These are phyloP conservation scores for Collybia nuda DNA, from an alignment of 768 basidiomycete genomes.

Conservation along the genomic window DNA sequence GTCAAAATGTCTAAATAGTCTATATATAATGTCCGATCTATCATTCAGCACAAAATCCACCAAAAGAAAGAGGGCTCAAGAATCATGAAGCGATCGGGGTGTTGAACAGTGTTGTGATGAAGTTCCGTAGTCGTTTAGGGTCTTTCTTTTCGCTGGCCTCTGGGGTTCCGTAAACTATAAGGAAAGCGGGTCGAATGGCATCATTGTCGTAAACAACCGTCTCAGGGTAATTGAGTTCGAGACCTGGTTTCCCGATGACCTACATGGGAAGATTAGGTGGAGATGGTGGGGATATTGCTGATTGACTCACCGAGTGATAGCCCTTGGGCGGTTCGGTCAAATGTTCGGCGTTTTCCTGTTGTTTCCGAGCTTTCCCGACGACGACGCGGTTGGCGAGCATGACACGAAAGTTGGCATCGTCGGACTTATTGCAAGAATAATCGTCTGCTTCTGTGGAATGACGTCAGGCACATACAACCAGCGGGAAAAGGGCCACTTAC, in stretches of 20 bases:
- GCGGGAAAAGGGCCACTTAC: conserved; percentile 30
- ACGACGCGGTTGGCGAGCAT: conserved; percentile 61
- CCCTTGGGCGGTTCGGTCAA: conserved; percentile 53
- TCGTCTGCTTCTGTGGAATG: conserved; percentile 59
- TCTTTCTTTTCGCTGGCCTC: conserved; percentile 22
- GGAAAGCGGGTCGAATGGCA: conserved; percentile 64
- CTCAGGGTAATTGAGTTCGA: conserved; percentile 67
- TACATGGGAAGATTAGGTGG: conserved; percentile 17
- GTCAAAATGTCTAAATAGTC: conserved; percentile 2
- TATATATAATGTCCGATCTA: conserved; percentile 1
- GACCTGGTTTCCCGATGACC: conserved; percentile 65
- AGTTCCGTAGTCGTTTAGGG: conserved; percentile 28
- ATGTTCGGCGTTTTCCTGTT: conserved; percentile 45
- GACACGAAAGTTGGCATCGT: conserved; percentile 43
- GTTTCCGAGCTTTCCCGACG: conserved; percentile 57
- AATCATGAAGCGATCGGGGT: conserved; percentile 44
- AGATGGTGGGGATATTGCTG: neutral
- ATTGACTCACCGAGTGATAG: conserved; percentile 52
- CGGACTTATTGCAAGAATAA: conserved; percentile 46
- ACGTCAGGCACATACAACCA: neutral
- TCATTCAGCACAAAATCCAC: conserved; percentile 12
- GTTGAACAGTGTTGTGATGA: conserved; percentile 42
- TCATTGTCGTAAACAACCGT: conserved; percentile 68
- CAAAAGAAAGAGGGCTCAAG: conserved; percentile 6
- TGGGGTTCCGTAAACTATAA: conserved; percentile 54